Evolutionary conservation across 2,329 filamentous ascomycete genomes (phyloP).

Genomic region (Fusarium sp.): DNA sequence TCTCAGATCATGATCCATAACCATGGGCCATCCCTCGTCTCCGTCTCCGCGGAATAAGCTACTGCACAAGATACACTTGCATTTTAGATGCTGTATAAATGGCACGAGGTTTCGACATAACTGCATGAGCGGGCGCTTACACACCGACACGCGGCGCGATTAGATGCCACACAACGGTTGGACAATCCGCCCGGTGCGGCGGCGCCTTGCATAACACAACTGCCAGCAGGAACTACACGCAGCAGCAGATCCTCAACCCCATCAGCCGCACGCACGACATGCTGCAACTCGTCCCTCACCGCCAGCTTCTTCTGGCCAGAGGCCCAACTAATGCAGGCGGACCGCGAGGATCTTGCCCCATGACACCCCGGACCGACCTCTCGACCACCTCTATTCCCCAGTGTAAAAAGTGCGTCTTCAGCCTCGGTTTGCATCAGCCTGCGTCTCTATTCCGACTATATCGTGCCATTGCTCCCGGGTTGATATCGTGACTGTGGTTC

Average conservation of each 20-base stretch:
- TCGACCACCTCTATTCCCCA: neutral
- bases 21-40: neutral
- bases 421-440: constrained; percentile 4
- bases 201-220: constrained; percentile 18
- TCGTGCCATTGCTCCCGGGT: constrained; percentile 24
- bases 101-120: constrained; percentile 17
- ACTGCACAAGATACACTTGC: constrained; percentile 17
- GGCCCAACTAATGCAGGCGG: constrained; percentile 33
- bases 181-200: constrained; percentile 9
- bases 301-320: constrained; percentile 30
- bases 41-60: constrained; percentile 23
- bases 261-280: constrained; percentile 32
- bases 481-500: constrained; percentile 24
- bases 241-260: neutral
- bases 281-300: constrained; percentile 27
- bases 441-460: constrained; percentile 14
- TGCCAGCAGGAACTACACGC: constrained; percentile 26
- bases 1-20: neutral
- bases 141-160: constrained; percentile 37
- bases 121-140: constrained; percentile 27
- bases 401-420: constrained; percentile 3
- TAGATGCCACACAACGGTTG: constrained; percentile 25
- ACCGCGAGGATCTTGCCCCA: constrained; percentile 23
- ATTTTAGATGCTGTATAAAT: constrained; percentile 14
- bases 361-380: constrained; percentile 16